Conservation (phyloP, 331 rosid species). For the Erythrophleum ivorense region DNA sequence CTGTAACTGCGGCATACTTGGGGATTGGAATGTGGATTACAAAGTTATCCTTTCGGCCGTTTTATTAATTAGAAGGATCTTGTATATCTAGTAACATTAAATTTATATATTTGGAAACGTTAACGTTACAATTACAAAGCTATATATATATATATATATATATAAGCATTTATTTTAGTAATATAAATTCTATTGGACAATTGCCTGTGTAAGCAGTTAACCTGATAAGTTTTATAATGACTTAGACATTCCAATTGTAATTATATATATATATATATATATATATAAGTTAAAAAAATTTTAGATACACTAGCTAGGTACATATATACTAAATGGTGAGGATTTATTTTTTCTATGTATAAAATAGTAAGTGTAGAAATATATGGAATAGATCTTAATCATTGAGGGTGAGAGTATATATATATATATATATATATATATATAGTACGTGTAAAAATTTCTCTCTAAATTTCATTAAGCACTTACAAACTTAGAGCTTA, state of each 20-base stretch:
- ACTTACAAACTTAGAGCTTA: not conserved
- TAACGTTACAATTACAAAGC: not conserved
- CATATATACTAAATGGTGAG: too few relatives aligned
- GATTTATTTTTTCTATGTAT: too few relatives aligned
- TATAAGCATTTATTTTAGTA: too few relatives aligned
- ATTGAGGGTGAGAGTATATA: not conserved
- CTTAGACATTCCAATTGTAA: too few relatives aligned
- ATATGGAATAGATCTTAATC: not conserved
- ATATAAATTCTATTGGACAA: too few relatives aligned
- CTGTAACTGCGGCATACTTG: conserved; percentile 56
- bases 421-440: too few relatives aligned
- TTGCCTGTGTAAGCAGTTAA: too few relatives aligned
- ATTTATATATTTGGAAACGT: not conserved
- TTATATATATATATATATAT: too few relatives aligned
- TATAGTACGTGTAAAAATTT: not conserved
- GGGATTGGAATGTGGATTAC: conserved; percentile 47
- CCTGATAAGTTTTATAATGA: too few relatives aligned
- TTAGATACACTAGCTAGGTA: not conserved
- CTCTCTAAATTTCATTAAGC: not conserved
- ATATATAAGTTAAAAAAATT: not conserved
- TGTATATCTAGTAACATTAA: not conserved
- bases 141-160: not conserved
- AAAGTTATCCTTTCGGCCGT: conserved; percentile 20
- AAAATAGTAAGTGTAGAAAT: not conserved
- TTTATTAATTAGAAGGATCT: conserved; percentile 3